Evolutionary conservation across 108 stramenopile species (phyloP), one percentile per base, ranked within the genome.

Genomic region (Pseudonitzschia multiseries): DNA sequence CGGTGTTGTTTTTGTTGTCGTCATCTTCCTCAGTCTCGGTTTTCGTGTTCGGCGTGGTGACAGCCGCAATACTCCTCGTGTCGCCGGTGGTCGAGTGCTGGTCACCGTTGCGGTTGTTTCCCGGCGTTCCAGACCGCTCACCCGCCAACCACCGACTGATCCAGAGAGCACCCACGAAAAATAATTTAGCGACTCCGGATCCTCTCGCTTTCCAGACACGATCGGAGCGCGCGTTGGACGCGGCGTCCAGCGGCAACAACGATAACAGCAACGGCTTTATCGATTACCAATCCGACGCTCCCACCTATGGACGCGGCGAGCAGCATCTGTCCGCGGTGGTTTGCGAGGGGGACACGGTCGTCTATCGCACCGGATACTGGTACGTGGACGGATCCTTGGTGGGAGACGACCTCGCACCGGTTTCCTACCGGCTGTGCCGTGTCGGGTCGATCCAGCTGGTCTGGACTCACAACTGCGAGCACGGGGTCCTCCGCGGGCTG

Each of bases 401-500:
- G 22, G 89, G 89, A 36, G 73, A 65, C 14, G 76, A 71, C 4
- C 77, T 68, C 81, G 84, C 27, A 40, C 43, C 8, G 61, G 54
- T n/a, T 69, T n/a, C 27, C 15, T 22, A 75, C 77, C 28, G 40
- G 64, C 28, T 86, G 77, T 73, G 65, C 68, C 51, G 33, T 59
- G 76, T 91, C 1, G 87, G 87, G 41, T 77, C 79, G 5, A 72
- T 89, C 13, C 90, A 91, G 72, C 33, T 91, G 0, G 90, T 91
- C 14, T 91, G 90, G 90, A 91, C 90, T 9, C 90, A 91, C 75
- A 85, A 91, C 70, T 91, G 90, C 71, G 90, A 91, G 65, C 90
- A 91, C 71, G 90, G 90, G 10, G 79, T 89, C n/a, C 54, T 91
- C 21, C 75, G 86, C 52, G 90, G 86, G 42, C 69, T 85, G 52